Evolutionary conservation across 441 rosid species (phyloP), one percentile per base, ranked within the genome.

Genomic region (Gossypium gossypioides): DNA sequence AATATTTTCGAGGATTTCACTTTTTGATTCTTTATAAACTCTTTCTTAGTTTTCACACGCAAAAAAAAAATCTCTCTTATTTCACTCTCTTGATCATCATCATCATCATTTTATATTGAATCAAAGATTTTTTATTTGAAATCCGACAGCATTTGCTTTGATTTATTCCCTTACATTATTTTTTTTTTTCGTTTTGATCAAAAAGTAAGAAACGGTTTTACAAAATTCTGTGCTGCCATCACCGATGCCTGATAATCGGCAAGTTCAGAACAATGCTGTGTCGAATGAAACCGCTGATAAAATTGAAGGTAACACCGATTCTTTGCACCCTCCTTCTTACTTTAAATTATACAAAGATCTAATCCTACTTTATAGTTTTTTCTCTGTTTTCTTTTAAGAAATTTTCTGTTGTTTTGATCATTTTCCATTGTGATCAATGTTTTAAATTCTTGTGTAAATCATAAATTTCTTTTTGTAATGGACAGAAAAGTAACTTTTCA

Each of bases 221-320:
- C 59, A n/a, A 66, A 77, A 67, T 71, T 64, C 70, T 74, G 69
- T 18, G 48, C 68, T n/a, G 42, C 50, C 66, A 78, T 77, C 40
- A 80, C 81, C 78, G 86, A 89, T 89, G 91, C 86, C 91, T 48
- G 94, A 80, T 64, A 81, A 82, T 77, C 84, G 84, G 76, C 86
- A 81, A 79, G 82, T 81, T 63, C 84, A 84, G 75, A 86, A 68
- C 86, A 85, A 84, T 81, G 77, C 78, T 56, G 83, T 76, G 32
- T 76, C 89, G n/a, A 78, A 76, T 85, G 87, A 80, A 74, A 85
- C 91, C 57, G 69, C 86, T 68, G 91, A 81, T n/a, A 80, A 82
- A 70, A 80, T 83, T 68, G 79, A 86, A 83, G 91, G 91, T 84
- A 83, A 66, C 75, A 55, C 15, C 68, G 68, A 34, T 62, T 37